Conservation (phyloP, 2,329 filamentous ascomycete species). For the Mycosphaerelloides madeirae region DNA sequence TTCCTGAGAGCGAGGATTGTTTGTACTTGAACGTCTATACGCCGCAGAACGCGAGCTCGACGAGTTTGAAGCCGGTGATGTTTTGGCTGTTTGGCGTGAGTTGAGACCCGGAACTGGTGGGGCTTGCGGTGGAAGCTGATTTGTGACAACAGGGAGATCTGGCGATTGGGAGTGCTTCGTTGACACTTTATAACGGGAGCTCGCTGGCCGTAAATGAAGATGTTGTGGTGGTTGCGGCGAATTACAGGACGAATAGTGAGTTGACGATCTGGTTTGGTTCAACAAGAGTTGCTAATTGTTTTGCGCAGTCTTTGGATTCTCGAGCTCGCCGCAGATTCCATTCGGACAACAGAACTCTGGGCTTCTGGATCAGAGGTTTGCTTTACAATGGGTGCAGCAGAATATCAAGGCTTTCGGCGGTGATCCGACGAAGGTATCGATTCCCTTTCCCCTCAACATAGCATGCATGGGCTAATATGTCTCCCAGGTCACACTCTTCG, state of each 20-base stretch:
- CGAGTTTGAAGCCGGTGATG: slow-evolving; percentile 14
- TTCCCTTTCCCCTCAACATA: too few species aligned
- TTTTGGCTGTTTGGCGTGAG: slow-evolving; percentile 16
- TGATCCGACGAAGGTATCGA: slow-evolving; percentile 42
- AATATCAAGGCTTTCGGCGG: slow-evolving; percentile 49
- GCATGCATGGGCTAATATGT: too few species aligned
- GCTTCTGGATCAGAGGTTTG: slow-evolving; percentile 32
- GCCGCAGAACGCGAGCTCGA: slow-evolving; percentile 10
- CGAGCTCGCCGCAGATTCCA: slow-evolving; percentile 32
- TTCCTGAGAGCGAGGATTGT: slow-evolving; percentile 18
- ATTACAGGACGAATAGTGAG: slow-evolving; percentile 16
- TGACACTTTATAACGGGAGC: slow-evolving; percentile 17
- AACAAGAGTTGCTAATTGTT: too few species aligned
- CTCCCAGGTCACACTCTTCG: slow-evolving; percentile 21
- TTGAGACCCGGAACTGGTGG: too few species aligned
- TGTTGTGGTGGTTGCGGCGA: slow-evolving; percentile 19
- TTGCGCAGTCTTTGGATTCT: slow-evolving; percentile 17
- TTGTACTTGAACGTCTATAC: slow-evolving; percentile 19
- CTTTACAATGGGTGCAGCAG: slow-evolving; percentile 37
- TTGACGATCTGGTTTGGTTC: too few species aligned
- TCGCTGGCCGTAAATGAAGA: slow-evolving; percentile 17
- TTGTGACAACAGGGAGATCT: slow-evolving; percentile 5
- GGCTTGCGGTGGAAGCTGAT: too few species aligned
- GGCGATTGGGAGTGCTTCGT: slow-evolving; percentile 13
- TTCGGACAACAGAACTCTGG: slow-evolving; percentile 27